Conservation (phyloP, 305 asterid genomes). For the Fraxinus baroniana region DNA sequence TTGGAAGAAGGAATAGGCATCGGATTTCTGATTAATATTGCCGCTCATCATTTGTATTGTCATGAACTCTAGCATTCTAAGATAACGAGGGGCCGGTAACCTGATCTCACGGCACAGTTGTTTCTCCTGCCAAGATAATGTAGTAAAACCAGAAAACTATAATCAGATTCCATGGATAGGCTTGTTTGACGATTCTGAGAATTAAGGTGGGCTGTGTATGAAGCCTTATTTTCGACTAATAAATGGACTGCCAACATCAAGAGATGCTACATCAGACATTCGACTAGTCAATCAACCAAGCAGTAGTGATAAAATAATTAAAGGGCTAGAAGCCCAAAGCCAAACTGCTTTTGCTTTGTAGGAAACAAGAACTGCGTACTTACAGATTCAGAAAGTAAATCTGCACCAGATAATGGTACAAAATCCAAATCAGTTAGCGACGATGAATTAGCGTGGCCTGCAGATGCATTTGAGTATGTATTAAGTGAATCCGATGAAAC, state of each 20-base stretch:
- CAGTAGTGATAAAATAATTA: background rate
- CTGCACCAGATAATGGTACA: conserved; percentile 43
- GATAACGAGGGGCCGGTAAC: conserved; percentile 57
- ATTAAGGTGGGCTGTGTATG: background rate
- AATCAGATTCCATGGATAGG: background rate
- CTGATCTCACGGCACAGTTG: conserved; percentile 69
- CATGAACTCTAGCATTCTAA: conserved; percentile 65
- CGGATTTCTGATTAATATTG: conserved; percentile 65
- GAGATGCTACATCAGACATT: background rate
- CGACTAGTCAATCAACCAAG: background rate
- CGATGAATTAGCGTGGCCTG: conserved; percentile 46
- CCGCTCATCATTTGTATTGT: conserved; percentile 56
- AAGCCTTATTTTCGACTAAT: background rate
- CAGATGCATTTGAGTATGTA: conserved; percentile 46
- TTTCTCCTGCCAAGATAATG: conserved; percentile 56
- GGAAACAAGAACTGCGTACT: conserved; percentile 26
- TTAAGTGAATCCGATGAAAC: conserved; percentile 59
- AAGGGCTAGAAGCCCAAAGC: background rate
- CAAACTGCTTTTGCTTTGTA: background rate
- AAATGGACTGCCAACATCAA: background rate
- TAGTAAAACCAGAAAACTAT: background rate
- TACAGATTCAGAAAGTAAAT: conserved; percentile 61
- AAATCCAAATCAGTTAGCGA: conserved; percentile 35
- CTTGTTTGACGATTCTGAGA: background rate
- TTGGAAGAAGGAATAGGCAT: conserved; percentile 64